Conservation (phyloP, 1,284 basidiomycete species). For the Sanghuangporus sanghuang region DNA sequence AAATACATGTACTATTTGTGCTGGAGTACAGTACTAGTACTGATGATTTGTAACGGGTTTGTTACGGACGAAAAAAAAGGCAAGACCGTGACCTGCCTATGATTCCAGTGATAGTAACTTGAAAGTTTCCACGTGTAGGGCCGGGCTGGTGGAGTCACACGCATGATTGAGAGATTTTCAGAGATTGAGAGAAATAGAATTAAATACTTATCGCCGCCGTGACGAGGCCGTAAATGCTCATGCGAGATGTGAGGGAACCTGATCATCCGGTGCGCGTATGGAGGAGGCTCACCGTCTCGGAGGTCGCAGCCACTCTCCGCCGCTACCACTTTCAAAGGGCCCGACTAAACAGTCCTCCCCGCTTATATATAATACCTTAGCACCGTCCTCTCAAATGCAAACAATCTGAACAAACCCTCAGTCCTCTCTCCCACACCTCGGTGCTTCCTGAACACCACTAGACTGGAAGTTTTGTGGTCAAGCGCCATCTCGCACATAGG, state of each 20-base stretch:
- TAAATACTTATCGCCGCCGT: slow-evolving; percentile 7
- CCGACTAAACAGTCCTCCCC: background rate
- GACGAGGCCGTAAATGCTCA: background rate
- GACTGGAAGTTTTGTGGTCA: too few relatives aligned
- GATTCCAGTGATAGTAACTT: too few relatives aligned
- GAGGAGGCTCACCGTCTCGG: background rate
- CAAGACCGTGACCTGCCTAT: too few relatives aligned
- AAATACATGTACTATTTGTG: too few relatives aligned
- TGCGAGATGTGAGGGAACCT: background rate
- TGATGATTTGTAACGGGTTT: too few relatives aligned
- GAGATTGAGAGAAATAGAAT: background rate
- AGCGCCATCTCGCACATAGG: too few relatives aligned
- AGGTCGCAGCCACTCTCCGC: slow-evolving; percentile 2
- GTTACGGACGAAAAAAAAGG: too few relatives aligned
- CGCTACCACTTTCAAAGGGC: background rate
- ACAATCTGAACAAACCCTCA: background rate
- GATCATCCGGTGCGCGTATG: background rate
- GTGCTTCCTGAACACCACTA: background rate
- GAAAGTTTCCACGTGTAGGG: too few relatives aligned
- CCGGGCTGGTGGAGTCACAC: background rate
- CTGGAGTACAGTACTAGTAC: too few relatives aligned
- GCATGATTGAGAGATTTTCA: background rate
- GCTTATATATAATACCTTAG: background rate
- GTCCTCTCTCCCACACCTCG: background rate
- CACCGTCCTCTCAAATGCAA: background rate